Evolutionary conservation across 2,329 filamentous ascomycete genomes (phyloP).

Genomic region (Sphaerulina populicola): DNA sequence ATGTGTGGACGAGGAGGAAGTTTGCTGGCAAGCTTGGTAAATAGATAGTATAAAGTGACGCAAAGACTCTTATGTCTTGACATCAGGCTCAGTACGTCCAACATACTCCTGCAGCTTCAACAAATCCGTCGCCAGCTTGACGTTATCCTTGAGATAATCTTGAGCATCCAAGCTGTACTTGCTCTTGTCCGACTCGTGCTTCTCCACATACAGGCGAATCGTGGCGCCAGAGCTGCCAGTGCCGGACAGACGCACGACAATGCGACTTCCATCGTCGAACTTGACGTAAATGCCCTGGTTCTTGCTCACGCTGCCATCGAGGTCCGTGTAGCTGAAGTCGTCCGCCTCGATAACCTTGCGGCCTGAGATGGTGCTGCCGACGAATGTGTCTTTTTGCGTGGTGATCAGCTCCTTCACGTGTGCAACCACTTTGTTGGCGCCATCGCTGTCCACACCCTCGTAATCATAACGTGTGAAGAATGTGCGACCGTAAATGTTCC

Average conservation of each 20-base stretch:
- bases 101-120: conserved; percentile 92
- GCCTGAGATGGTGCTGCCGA: conserved; percentile 72
- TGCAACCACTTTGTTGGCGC: conserved; percentile 80
- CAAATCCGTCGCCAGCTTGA: conserved; percentile 73
- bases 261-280: conserved; percentile 89
- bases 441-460: conserved; percentile 85
- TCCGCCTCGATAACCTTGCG: conserved; percentile 82
- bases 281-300: conserved; percentile 94
- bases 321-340: conserved; percentile 96
- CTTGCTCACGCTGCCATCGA: conserved; percentile 91
- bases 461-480: conserved; percentile 99
- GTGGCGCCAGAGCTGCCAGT: conserved; percentile 93
- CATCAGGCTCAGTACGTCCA: conserved; percentile 85
- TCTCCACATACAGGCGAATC: conserved; percentile 94
- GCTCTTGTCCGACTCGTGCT: conserved; percentile 73
- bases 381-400: conserved; percentile 59
- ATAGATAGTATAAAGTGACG: background rate
- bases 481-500: conserved; percentile 88
- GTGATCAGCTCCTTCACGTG: conserved; percentile 72
- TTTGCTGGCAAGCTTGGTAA: conserved; percentile 29
- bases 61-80: conserved; percentile 65
- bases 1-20: conserved; percentile 30
- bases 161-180: conserved; percentile 78
- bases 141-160: conserved; percentile 85
- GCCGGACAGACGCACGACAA: conserved; percentile 88